Evolutionary conservation across 31 red algal genomes (phyloP).

Genomic region (Odonthalia washingtoniensis): DNA sequence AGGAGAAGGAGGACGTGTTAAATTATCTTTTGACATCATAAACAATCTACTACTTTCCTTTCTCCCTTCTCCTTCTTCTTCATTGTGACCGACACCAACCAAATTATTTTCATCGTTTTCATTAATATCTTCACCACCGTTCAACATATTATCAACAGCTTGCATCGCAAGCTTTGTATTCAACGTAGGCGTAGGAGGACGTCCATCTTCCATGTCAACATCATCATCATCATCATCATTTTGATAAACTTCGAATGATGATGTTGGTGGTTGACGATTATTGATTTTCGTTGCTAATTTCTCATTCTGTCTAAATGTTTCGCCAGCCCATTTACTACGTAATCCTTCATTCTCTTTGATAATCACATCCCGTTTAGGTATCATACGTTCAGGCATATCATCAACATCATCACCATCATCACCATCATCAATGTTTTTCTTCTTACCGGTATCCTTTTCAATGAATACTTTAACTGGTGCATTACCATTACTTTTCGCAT

Average conservation of each 20-base stretch:
- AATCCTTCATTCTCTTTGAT: slow-evolving; percentile 60
- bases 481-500: slow-evolving; percentile 15
- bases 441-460: background rate
- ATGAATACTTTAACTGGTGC: background rate
- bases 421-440: background rate
- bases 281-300: background rate
- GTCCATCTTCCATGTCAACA: background rate
- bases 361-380: slow-evolving; percentile 31
- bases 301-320: slow-evolving; percentile 61
- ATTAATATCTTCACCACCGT: too few relatives aligned
- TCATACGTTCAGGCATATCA: slow-evolving; percentile 23
- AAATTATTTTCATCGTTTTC: too few relatives aligned
- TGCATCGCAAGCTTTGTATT: too few relatives aligned
- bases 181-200: background rate
- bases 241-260: slow-evolving; percentile 28
- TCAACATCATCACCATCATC: slow-evolving; percentile 16
- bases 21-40: too few relatives aligned
- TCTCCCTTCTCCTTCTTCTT: too few relatives aligned
- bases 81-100: too few relatives aligned
- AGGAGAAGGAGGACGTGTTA: slow-evolving; percentile 53
- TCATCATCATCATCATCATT: slow-evolving; percentile 20
- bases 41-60: too few relatives aligned
- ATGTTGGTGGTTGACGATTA: background rate
- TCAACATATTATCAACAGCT: too few relatives aligned
- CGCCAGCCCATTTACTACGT: slow-evolving; percentile 68